Conservation (phyloP, 768 basidiomycete genomes). For the Agrocybe pediades region DNA sequence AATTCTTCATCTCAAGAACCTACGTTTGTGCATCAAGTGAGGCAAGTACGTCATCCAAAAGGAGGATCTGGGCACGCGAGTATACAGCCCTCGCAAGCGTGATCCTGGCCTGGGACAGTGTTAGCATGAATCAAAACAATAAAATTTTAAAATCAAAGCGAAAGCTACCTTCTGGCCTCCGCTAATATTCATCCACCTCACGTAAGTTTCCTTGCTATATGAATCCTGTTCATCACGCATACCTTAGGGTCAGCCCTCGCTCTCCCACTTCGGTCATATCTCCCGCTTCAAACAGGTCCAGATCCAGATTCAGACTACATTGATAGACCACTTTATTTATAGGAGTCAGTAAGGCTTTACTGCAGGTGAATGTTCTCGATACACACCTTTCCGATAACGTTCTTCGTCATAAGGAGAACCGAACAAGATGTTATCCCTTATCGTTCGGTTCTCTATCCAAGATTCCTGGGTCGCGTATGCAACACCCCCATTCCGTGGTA, state of each 20-base stretch:
- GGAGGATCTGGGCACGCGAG: constrained; percentile 57
- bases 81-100: constrained; percentile 48
- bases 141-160: constrained; percentile 17
- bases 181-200: too few relatives aligned
- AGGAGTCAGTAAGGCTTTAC: background rate
- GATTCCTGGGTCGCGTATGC: constrained; percentile 82
- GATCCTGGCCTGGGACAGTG: constrained; percentile 44
- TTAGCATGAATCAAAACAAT: constrained; percentile 14
- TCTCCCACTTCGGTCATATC: constrained; percentile 73
- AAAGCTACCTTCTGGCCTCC: constrained; percentile 45
- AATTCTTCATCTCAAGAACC: too few relatives aligned
- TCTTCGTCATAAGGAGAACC: constrained; percentile 72
- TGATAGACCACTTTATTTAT: too few relatives aligned
- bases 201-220: background rate
- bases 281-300: constrained; percentile 67
- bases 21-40: constrained; percentile 50
- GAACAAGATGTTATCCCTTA: constrained; percentile 80
- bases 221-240: background rate
- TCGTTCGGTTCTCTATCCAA: constrained; percentile 80
- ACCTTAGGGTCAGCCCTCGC: constrained; percentile 57
- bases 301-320: constrained; percentile 71
- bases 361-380: background rate
- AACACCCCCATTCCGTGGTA: constrained; percentile 66
- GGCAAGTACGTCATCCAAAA: constrained; percentile 75
- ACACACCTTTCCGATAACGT: constrained; percentile 61